Evolutionary conservation across 352 stramenopile genomes (phyloP), one percentile per base, ranked within the genome.

Genomic region (Phytophthora podocarpi): DNA sequence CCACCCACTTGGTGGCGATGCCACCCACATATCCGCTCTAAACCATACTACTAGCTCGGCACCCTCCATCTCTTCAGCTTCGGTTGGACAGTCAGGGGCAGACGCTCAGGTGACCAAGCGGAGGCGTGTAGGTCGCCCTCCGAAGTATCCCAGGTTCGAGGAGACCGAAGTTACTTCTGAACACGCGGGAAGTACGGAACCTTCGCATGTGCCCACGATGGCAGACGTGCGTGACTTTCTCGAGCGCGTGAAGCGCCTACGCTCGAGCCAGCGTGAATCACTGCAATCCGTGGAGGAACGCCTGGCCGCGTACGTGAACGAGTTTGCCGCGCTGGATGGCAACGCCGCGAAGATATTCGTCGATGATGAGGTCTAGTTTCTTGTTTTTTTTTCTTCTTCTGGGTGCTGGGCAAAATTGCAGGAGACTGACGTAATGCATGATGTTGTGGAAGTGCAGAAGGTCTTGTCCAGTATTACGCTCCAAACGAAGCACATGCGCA

Each of bases 401-500:
- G 46, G 8, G 4, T 40, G 21, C n/a, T n/a, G n/a, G n/a, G 27
- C 15, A 18, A n/a, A 16, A 18, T 10, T 24, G 16, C 3, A 15
- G 11, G 8, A n/a, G 32, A 21, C 37, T 40, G 35, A 59, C 13
- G 23, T 8, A 39, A n/a, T 47, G 20, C 21, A 28, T 37, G 12
- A 2, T 27, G n/a, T 58, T 34, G 10, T 48, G 41, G 11, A 43
- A 51, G 24, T 28, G 16, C 30, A 76, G 68, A 76, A 76, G 26
- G 64, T 76, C 12, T 65, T 76, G 26, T 73, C 68, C 7, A 70
- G 58, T 30, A 72, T 76, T 49, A 76, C 68, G 16, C 52, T 76
- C 9, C 68, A 76, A 52, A 76, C 68, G 18, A 67, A 73, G 27
- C 65, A 70, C 39, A 76, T 76, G 68, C 68, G 68, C 12, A 66